Evolutionary conservation across 208 protist species (phyloP), one percentile per base, ranked within the genome.

Genomic region (Crithidia brevicula): DNA sequence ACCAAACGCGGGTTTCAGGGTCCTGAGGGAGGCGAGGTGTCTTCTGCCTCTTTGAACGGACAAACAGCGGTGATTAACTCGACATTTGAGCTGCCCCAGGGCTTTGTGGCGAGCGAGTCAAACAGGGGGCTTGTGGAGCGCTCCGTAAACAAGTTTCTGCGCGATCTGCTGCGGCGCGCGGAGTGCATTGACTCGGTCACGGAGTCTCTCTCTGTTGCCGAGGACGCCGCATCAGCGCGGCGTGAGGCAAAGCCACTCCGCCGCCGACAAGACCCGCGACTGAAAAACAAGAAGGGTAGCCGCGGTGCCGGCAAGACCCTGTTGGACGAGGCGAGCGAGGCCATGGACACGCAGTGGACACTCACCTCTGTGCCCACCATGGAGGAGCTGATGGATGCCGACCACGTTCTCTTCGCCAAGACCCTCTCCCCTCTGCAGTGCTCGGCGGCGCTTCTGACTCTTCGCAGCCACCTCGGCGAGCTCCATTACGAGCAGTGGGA

Each of bases 311-410:
- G 47, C 45, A 79, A 76, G 47, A 76, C 93, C 13, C 77, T 97
- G 38, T 74, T 97, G 30, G 93, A 97, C 34, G 93, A 97, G 76
- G 89, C 93, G 47, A 77, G 77, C 8, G 93, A 96, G 72, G 76
- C 80, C n/a, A 79, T 97, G 57, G 33, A 63, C 42, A 22, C 85
- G 57, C 84, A 84, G 66, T 94, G 90, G 88, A 88, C 82, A 25
- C 67, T 94, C 54, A 94, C 89, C 7, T 81, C 74, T 1, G 74
- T 76, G 13, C 93, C 93, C 15, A 91, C 83, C 3, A 59, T 97
- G 5, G 90, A 96, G 66, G 93, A 97, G 73, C 79, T 97, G 22
- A 95, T 97, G 73, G 93, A 97, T 42, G 89, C 87, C 4, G 93
- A 97, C 62, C 89, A 93, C 57, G 67, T 97, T 38, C 77, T 96